A percentile compares a stretch with the other conserved stretches of the same genome.
Evolutionary conservation across 257 asterid species (phyloP).

Genomic region (Cruciata laevipes): DNA sequence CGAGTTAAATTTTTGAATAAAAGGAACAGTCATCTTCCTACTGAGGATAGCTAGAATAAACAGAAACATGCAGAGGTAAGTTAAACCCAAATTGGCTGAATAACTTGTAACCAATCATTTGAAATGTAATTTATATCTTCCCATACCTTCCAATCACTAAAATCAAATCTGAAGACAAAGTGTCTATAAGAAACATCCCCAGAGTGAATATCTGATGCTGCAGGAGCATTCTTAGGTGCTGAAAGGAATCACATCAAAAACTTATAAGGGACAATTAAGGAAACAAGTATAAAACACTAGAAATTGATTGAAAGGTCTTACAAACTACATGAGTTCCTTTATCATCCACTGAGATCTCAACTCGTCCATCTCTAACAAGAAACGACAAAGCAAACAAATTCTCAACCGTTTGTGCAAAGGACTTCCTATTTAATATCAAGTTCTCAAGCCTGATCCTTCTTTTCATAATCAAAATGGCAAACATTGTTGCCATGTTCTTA

Average conservation of each 20-base stretch:
- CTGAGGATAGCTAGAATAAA: background rate
- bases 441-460: constrained; percentile 61
- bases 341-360: constrained; percentile 54
- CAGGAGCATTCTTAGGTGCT: constrained; percentile 91
- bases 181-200: constrained; percentile 66
- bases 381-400: constrained; percentile 90
- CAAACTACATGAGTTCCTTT: constrained; percentile 63
- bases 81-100: background rate
- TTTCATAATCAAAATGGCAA: constrained; percentile 54
- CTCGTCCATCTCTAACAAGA: constrained; percentile 87
- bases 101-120: background rate
- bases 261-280: constrained; percentile 3
- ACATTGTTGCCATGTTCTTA: constrained; percentile 85
- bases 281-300: constrained; percentile 1
- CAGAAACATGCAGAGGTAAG: background rate
- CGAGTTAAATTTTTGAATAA: background rate
- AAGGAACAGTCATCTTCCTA: background rate
- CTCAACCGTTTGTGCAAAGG: constrained; percentile 91
- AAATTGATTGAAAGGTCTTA: constrained; percentile 26
- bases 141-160: constrained; percentile 82
- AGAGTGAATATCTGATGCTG: constrained; percentile 55
- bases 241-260: constrained; percentile 15
- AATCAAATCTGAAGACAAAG: constrained; percentile 79
- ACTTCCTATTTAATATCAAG: constrained; percentile 56
- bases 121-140: background rate